Conservation (phyloP, 2,329 filamentous ascomycete species). For the Pseudogymnoascus sp. region DNA sequence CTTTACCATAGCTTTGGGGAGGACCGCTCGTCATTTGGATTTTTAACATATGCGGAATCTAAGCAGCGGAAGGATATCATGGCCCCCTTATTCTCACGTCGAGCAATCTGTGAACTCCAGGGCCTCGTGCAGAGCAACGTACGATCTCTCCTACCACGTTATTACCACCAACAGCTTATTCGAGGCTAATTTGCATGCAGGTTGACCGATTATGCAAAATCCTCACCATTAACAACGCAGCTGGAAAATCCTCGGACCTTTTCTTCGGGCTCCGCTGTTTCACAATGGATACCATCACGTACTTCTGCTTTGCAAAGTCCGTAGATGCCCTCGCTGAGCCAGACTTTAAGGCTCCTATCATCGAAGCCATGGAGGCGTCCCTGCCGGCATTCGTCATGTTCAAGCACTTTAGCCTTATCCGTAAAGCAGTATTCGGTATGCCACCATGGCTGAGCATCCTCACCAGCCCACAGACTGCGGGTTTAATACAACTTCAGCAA, state of each 20-base stretch:
- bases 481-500: slow-evolving; percentile 17
- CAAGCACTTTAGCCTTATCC: slow-evolving; percentile 31
- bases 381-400: slow-evolving; percentile 31
- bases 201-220: slow-evolving; percentile 27
- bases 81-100: slow-evolving; percentile 35
- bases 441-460: slow-evolving; percentile 20
- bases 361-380: slow-evolving; percentile 35
- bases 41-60: slow-evolving; percentile 32
- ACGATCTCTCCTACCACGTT: not conserved
- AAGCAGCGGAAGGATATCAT: slow-evolving; percentile 37
- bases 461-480: slow-evolving; percentile 20
- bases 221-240: slow-evolving; percentile 22
- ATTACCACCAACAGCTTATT: not conserved
- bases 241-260: slow-evolving; percentile 25
- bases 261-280: slow-evolving; percentile 31
- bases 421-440: slow-evolving; percentile 20
- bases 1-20: slow-evolving; percentile 36
- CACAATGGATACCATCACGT: slow-evolving; percentile 33
- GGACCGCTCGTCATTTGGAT: slow-evolving; percentile 37
- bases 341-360: slow-evolving; percentile 35
- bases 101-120: slow-evolving; percentile 32
- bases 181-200: slow-evolving; percentile 14
- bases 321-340: slow-evolving; percentile 33
- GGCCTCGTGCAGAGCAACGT: slow-evolving; percentile 31
- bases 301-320: slow-evolving; percentile 35